Evolutionary conservation across 805 yeast species (phyloP).

Genomic region (Starmerella ratchasimensis): DNA sequence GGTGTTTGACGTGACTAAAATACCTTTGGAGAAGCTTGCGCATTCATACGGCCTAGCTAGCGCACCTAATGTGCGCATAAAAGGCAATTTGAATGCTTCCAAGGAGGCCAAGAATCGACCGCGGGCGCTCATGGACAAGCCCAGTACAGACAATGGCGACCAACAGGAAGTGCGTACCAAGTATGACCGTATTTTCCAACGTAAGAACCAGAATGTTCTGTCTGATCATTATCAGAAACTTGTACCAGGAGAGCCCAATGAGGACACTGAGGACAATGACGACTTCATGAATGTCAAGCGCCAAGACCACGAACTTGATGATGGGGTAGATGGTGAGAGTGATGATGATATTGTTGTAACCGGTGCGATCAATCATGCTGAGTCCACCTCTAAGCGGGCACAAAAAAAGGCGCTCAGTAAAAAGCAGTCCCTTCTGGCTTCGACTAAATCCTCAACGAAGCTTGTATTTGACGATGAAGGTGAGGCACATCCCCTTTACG

Average conservation of each 20-base stretch:
- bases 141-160: conserved; percentile 28
- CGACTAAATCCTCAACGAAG: conserved; percentile 58
- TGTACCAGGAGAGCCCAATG: conserved; percentile 22
- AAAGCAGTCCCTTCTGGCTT: conserved; percentile 43
- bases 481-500: conserved; percentile 77
- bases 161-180: conserved; percentile 57
- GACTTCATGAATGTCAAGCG: conserved; percentile 77
- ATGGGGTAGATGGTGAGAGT: conserved; percentile 19
- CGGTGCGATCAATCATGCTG: not conserved
- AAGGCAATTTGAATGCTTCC: conserved; percentile 23
- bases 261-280: conserved; percentile 29
- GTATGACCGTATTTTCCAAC: conserved; percentile 89
- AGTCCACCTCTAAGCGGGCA: conserved; percentile 58
- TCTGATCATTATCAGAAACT: conserved; percentile 77
- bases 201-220: conserved; percentile 82
- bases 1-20: conserved; percentile 59
- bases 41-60: conserved; percentile 86
- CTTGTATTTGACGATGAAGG: conserved; percentile 91
- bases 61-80: conserved; percentile 80
- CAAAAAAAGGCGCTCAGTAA: conserved; percentile 77
- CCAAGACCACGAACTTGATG: conserved; percentile 53
- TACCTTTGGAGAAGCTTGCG: conserved; percentile 77
- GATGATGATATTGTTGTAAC: conserved; percentile 26
- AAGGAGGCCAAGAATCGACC: conserved; percentile 51
- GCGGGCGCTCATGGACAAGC: conserved; percentile 41